Percentiles rank a stretch among this genome's conserved stretches.
phyloP scores from a whole-genome alignment of 1,139 yeast species.

The Yamadazyma blattariae region DNA sequence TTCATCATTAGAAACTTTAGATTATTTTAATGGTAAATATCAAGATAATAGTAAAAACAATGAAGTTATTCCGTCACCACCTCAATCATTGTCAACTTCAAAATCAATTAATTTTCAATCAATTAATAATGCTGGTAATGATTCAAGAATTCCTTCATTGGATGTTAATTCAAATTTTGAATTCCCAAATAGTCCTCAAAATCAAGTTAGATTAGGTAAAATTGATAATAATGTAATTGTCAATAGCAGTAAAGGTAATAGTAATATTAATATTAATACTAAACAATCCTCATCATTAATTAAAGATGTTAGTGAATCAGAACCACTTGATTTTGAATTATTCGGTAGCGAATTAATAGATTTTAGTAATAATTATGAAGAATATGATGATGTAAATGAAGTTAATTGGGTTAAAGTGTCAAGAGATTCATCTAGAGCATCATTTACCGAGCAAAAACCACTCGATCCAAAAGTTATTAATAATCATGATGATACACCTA shows the following conservation, averaged over 20 bases:
- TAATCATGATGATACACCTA: not conserved
- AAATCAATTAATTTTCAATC: too few species aligned
- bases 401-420: slow-evolving; percentile 35
- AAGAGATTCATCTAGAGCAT: slow-evolving; percentile 12
- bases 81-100: not conserved
- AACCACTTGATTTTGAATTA: not conserved
- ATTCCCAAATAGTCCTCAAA: slow-evolving; percentile 10
- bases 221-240: not conserved
- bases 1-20: slow-evolving; percentile 9
- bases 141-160: slow-evolving; percentile 11
- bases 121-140: slow-evolving; percentile 1
- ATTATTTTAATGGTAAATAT: slow-evolving; percentile 1
- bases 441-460: not conserved
- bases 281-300: slow-evolving; percentile 5
- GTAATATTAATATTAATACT: slow-evolving; percentile 9
- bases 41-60: too few species aligned
- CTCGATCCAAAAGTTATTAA: not conserved
- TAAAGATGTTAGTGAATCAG: slow-evolving; percentile 14
- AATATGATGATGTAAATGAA: slow-evolving; percentile 25
- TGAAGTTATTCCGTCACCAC: too few species aligned
- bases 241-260: too few species aligned
- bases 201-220: not conserved
- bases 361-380: not conserved
- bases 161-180: slow-evolving; percentile 18
- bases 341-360: slow-evolving; percentile 1